Evolutionary conservation across 768 basidiomycete genomes (phyloP), one percentile per base, ranked within the genome.

Genomic region (Tylopilus sp.): DNA sequence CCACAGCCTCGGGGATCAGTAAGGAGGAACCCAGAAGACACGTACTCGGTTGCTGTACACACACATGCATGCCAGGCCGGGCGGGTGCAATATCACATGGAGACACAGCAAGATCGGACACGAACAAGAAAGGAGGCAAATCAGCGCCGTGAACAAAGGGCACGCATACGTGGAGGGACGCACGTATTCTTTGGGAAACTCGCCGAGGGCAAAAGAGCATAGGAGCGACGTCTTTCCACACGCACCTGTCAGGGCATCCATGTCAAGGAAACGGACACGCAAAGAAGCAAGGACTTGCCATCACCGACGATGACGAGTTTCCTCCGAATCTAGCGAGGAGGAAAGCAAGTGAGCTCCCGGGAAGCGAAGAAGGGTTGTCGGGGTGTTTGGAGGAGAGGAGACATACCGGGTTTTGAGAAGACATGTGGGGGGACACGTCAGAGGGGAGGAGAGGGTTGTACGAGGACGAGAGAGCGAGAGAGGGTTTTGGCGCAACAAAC

Each of bases 221-320:
- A 95, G 71, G 41, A 95, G 72, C 44, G 89, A 92, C 18, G 93
- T 94, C 79, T 99, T 99, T 63, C 97, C 95, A 64, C 94, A 97
- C 56, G 95, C 95, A 75, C 89, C 88, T 90, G n/a, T n/a, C n/a
- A n/a, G n/a, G n/a, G n/a, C n/a, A n/a, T n/a, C n/a, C n/a, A n/a
- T n/a, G n/a, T n/a, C n/a, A n/a, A n/a, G n/a, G n/a, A n/a, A n/a
- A n/a, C n/a, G n/a, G n/a, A n/a, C n/a, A n/a, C n/a, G n/a, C n/a
- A 11, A n/a, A 22, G 17, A 20, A 30, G 22, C 39, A 7, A 6
- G 31, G 60, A 77, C 84, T 68, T 77, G 76, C 95, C 95, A 73
- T 99, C 95, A 60, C 95, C 95, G 56, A 98, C 94, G 67, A 94
- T 93, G 72, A 95, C 94, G 52, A 98, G 78, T 75, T 98, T 98